Base-by-base conservation (phyloP, 2,329 filamentous ascomycete species). In the Botrytis hyacinthi region DNA sequence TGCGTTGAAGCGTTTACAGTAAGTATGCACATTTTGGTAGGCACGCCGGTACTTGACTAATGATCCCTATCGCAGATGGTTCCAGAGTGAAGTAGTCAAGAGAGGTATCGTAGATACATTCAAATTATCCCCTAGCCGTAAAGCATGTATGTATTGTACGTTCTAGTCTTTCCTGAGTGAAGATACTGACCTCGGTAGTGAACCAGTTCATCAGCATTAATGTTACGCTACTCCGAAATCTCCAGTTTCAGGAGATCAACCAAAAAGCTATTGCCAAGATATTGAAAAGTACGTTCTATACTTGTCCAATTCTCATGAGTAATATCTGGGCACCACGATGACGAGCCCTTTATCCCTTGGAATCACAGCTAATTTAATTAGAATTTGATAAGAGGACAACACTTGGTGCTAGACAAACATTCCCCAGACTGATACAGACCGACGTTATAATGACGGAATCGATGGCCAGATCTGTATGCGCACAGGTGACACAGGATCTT, bases 341-440 rank as follows among this genome's bases (percentile, higher is more conserved):
- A n/a, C 37, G 14, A 26, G 8, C 37, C 20, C 14, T 20, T 32
- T 2, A 6, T 37, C 20, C 44, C 18, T 10, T n/a, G 22, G 32
- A 32, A 40, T 22, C 16, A 10, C 26, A 40, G 26, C 48, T 54
- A 66, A 48, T 32, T 26, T 8, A 42, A 61, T 4, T 76, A 94
- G 90, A 95, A 83, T 97, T 97, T 80, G 93, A 96, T 82, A 97
- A 97, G 82, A 89, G 90, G 74, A 97, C 94, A 1, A 89, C 91
- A 0, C 85, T 97, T 32, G 90, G 91, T 40, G 90, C 91, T 1
- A 89, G 89, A 57, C 84, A 87, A 51, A 86, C 85, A 0, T 92
- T 93, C 76, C 89, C 90, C 0, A 83, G 85, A 14, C 84, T 86
- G 37, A 86, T 93, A 70, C 84, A 86, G 71, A 87, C 89, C 4